phyloP scores from a whole-genome alignment of 1,284 basidiomycete genomes.

The Ceratobasidium papillatum region DNA sequence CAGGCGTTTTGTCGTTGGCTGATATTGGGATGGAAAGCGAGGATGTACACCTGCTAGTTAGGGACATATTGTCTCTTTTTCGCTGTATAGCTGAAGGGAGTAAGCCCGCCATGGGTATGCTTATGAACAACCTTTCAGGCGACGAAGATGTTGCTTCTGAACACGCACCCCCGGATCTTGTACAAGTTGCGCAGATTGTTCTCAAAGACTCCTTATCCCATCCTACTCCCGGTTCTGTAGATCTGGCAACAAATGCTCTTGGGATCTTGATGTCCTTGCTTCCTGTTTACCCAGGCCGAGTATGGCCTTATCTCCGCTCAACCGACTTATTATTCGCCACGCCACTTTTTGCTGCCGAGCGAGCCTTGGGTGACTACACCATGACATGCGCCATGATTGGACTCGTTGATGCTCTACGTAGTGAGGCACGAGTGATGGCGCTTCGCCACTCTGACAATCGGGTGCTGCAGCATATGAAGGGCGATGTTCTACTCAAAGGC shows the following conservation, averaged over 20 bases:
- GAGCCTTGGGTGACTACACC: conserved; percentile 75
- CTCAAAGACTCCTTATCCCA: conserved; percentile 80
- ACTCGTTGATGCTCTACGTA: conserved; percentile 77
- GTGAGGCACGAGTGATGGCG: conserved; percentile 66
- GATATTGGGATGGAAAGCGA: conserved; percentile 75
- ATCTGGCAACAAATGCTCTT: conserved; percentile 80
- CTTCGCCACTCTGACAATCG: conserved; percentile 62
- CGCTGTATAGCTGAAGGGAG: conserved; percentile 77
- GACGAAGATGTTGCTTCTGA: conserved; percentile 59
- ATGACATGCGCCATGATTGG: conserved; percentile 81
- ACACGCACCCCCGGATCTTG: conserved; percentile 69
- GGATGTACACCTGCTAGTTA: conserved; percentile 69
- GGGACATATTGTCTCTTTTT: conserved; percentile 80
- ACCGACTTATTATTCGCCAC: conserved; percentile 74
- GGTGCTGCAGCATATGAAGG: conserved; percentile 72
- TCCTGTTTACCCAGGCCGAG: conserved; percentile 75
- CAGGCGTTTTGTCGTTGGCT: conserved; percentile 55
- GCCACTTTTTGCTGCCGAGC: conserved; percentile 74
- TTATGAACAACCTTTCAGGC: conserved; percentile 59
- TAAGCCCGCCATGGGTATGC: conserved; percentile 65
- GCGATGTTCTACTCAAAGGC: conserved; percentile 81
- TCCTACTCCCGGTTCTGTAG: conserved; percentile 60
- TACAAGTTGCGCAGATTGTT: conserved; percentile 82
- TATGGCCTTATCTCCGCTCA: conserved; percentile 87
- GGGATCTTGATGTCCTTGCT: conserved; percentile 81